These are phyloP conservation scores for Dillenia turbinata DNA, from an alignment of 164 flowering plant species.

Conservation along the genomic window DNA sequence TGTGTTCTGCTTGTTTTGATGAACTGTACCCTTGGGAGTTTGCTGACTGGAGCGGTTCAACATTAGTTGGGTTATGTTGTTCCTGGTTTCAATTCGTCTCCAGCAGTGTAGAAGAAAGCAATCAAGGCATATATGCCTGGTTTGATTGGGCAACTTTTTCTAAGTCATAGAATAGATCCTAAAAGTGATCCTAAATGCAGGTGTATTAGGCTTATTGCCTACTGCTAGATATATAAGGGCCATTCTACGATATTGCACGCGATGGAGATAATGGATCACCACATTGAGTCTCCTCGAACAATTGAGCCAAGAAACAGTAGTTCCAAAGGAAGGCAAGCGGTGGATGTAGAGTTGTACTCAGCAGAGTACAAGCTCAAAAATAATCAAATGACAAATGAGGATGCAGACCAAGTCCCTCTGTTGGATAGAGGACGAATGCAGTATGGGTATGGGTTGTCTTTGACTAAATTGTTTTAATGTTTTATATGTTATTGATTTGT, in stretches of 20 bases:
- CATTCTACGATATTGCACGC: slow-evolving; percentile 1
- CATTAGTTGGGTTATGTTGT: slow-evolving; percentile 45
- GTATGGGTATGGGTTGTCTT: slow-evolving; percentile 52
- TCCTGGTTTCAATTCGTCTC: slow-evolving; percentile 62
- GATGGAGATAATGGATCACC: slow-evolving; percentile 25
- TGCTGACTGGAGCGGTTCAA: slow-evolving; percentile 69
- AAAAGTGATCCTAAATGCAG: slow-evolving; percentile 38
- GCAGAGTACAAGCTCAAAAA: slow-evolving; percentile 10
- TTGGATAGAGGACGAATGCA: slow-evolving; percentile 59
- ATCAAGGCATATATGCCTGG: slow-evolving; percentile 51
- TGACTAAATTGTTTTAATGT: background rate
- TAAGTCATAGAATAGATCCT: slow-evolving; percentile 24
- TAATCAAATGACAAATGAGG: slow-evolving; percentile 12
- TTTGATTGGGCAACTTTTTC: slow-evolving; percentile 37
- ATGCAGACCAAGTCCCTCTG: slow-evolving; percentile 13
- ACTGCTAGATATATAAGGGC: slow-evolving; percentile 10
- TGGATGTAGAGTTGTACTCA: slow-evolving; percentile 5
- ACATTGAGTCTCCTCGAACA: slow-evolving; percentile 12
- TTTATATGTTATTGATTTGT: background rate
- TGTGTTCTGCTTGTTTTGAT: slow-evolving; percentile 40
- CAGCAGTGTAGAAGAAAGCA: slow-evolving; percentile 51
- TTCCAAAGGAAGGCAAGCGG: slow-evolving; percentile 9
- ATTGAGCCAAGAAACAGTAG: slow-evolving; percentile 10
- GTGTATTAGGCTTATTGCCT: slow-evolving; percentile 32
- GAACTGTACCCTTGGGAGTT: slow-evolving; percentile 32